Evolutionary conservation across 2,329 filamentous ascomycete species (phyloP).

Genomic region (Hymenoscyphus albidus): DNA sequence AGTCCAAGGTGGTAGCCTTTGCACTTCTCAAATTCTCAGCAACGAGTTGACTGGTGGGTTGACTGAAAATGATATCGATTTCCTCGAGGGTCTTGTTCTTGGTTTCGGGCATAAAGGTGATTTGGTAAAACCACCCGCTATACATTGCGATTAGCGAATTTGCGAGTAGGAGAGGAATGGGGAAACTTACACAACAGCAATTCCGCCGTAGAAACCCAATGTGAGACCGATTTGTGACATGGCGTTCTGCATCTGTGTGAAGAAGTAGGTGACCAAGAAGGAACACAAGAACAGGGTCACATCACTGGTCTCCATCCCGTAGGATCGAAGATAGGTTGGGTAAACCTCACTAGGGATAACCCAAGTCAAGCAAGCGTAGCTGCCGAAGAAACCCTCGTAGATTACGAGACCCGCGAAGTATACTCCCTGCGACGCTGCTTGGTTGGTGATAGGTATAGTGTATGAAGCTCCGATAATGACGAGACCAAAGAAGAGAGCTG

Average conservation of each 20-base stretch:
- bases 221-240: slow-evolving; percentile 63
- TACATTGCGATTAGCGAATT: not conserved
- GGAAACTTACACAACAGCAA: slow-evolving; percentile 50
- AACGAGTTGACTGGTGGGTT: slow-evolving; percentile 60
- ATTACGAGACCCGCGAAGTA: slow-evolving; percentile 66
- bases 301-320: slow-evolving; percentile 70
- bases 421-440: slow-evolving; percentile 49
- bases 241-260: slow-evolving; percentile 63
- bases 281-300: slow-evolving; percentile 66
- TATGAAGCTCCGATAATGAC: slow-evolving; percentile 63
- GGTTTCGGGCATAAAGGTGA: slow-evolving; percentile 73
- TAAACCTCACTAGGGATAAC: slow-evolving; percentile 67
- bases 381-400: slow-evolving; percentile 67
- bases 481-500: slow-evolving; percentile 67
- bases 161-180: not conserved
- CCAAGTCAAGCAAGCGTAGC: slow-evolving; percentile 62
- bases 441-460: slow-evolving; percentile 49
- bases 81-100: slow-evolving; percentile 65
- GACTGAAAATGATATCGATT: slow-evolving; percentile 63
- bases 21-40: slow-evolving; percentile 49
- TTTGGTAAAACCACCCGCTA: slow-evolving; percentile 64
- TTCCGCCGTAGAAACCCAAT: slow-evolving; percentile 71
- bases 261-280: slow-evolving; percentile 75
- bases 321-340: slow-evolving; percentile 67
- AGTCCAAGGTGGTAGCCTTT: slow-evolving; percentile 28